Conservation (phyloP, 176 grass and related monocot species). For the Puccinellia tenuiflora region DNA sequence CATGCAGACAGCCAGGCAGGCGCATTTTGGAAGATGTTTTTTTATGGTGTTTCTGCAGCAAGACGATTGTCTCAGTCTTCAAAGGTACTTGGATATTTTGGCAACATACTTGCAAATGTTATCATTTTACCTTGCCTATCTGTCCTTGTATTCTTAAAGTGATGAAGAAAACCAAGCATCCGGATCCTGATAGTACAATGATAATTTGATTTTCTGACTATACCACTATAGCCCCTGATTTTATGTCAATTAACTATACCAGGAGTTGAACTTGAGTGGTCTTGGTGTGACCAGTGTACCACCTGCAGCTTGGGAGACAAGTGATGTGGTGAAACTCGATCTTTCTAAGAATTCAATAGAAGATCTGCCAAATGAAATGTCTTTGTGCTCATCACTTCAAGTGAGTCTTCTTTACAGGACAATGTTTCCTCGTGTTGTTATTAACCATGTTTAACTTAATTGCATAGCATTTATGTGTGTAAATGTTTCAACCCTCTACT, state of each 20-base stretch:
- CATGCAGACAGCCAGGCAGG: too few species aligned
- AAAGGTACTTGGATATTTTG: conserved; percentile 43
- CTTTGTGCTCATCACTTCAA: conserved; percentile 73
- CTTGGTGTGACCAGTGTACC: conserved; percentile 76
- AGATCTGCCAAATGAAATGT: conserved; percentile 65
- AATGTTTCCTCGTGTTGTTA: background rate
- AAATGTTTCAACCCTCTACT: background rate
- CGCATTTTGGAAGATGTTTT: too few species aligned
- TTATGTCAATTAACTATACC: conserved; percentile 14
- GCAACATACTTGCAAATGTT: background rate
- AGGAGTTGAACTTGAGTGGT: conserved; percentile 85
- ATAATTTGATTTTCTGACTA: conserved; percentile 3
- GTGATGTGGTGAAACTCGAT: conserved; percentile 84
- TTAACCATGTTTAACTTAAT: conserved; percentile 3
- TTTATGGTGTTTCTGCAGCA: conserved; percentile 74
- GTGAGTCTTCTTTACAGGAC: conserved; percentile 18
- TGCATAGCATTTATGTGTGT: background rate
- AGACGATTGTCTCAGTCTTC: conserved; percentile 78
- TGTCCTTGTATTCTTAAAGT: background rate
- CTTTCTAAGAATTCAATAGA: conserved; percentile 86
- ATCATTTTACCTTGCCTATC: background rate
- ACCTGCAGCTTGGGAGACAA: conserved; percentile 68
- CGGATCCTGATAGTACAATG: background rate
- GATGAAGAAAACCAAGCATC: background rate
- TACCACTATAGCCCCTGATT: conserved; percentile 7